Base-by-base conservation (phyloP, 805 yeast genomes). In the Komagataella phaffii region DNA sequence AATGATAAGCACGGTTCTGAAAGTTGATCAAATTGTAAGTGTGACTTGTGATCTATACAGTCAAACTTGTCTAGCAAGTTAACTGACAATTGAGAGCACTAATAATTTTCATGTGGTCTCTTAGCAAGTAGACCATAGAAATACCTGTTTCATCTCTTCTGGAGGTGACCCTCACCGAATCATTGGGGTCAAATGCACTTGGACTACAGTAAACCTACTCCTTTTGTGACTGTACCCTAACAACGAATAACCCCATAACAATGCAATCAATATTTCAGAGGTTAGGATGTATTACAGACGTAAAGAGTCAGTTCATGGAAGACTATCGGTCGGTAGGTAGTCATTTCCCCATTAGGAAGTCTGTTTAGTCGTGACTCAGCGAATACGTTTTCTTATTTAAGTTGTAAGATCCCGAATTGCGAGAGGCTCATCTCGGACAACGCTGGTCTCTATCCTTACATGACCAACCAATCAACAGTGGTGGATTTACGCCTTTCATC, bases 401-500 rank as follows among this genome's bases (percentile, higher is more conserved):
- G 14, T 46, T 18, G 48, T 19, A 46, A 19, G 23, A 18, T 17
- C 21, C 24, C 40, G 14, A 30, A 30, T 14, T 30, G 14, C 12
- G 14, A 10, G 40, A 21, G 40, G 12, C 14, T 30, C 14, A 30
- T 3, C 14, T 30, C 14, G 40, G 40, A 30, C 12, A 10, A 30
- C 40, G 40, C 14, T 10, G 1, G 10, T 21, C 8, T 30, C 10
- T 3, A 30, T 10, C 12, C 17, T 14, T 10, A 19, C 6, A 49
- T 49, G 51, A 49, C 51, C 4, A 44, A 44, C 19, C 40, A 49
- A 30, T 23, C 51, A 24, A 40, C 23, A 23, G 6, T 18, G 40
- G 51, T 49, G 21, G 51, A 49, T 44, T 47, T 49, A 40, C 44
- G 47, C 19, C 17, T 12, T 17, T 12, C 18, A 44, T 50, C 52